Evolutionary conservation across 352 stramenopile species (phyloP).

Genomic region (Phytophthora fragariaefolia): DNA sequence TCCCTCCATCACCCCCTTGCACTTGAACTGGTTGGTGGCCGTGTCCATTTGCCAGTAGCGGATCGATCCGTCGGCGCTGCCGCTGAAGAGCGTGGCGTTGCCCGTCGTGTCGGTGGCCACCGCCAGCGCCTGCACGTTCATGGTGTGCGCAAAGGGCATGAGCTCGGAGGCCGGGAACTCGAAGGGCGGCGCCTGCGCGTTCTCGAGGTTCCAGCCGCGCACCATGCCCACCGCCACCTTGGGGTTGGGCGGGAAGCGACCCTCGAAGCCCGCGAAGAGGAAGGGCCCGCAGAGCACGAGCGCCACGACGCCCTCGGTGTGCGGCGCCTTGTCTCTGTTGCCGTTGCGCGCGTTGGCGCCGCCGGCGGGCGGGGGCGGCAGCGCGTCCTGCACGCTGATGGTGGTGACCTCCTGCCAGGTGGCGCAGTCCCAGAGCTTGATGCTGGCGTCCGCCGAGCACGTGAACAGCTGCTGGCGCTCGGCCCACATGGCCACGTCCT

Average conservation of each 20-base stretch:
- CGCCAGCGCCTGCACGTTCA: constrained; percentile 74
- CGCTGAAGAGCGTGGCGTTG: constrained; percentile 80
- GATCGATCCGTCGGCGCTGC: constrained; percentile 75
- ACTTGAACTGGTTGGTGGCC: constrained; percentile 76
- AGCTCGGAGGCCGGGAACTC: constrained; percentile 67
- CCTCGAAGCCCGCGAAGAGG: constrained; percentile 86
- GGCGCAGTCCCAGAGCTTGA: constrained; percentile 87
- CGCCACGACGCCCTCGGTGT: constrained; percentile 64
- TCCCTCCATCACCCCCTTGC: constrained; percentile 73
- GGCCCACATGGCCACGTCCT: constrained; percentile 82
- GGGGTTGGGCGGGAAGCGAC: constrained; percentile 58
- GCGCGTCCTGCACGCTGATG: constrained; percentile 57
- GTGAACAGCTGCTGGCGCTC: constrained; percentile 83
- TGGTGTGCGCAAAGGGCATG: constrained; percentile 82
- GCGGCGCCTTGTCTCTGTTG: constrained; percentile 26
- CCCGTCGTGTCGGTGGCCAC: constrained; percentile 72
- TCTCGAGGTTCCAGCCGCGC: constrained; percentile 85
- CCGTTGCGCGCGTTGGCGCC: constrained; percentile 10
- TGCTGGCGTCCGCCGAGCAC: constrained; percentile 64
- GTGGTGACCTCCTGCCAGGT: constrained; percentile 85
- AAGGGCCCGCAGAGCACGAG: constrained; percentile 80
- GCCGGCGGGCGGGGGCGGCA: constrained; percentile 16
- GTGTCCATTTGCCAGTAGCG: constrained; percentile 86
- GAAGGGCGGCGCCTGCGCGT: constrained; percentile 61
- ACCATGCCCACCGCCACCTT: constrained; percentile 77